Base-by-base conservation (phyloP, 73 alveolate species). In the Breviolum minutum region DNA sequence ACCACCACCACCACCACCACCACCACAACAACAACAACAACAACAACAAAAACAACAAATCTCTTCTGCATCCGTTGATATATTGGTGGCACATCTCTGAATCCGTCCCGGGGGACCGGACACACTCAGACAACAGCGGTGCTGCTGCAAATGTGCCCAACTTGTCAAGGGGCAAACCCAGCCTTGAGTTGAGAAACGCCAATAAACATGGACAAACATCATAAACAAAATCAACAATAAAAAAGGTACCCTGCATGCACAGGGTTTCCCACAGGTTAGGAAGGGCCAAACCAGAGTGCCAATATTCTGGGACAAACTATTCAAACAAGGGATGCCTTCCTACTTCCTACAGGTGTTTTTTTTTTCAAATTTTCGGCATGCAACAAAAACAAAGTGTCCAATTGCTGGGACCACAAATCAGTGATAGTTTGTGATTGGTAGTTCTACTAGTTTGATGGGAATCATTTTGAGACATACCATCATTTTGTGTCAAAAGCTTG, bases 131-230 rank as follows among this genome's bases (percentile, higher is more conserved):
- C 74, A 90, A 63, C 97, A 90, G 68, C 63, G 97, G 97, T 17
- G 88, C 97, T 10, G 97, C 97, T 5, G 97, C 97, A 30, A 90
- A 90, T 12, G 97, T 90, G 26, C 97, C 97, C 76, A 90, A 63
- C 88, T 73, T 77, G 97, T 90, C 97, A 32, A 90, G 40, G 79
- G 97, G 97, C 17, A 90, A 63, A 20, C 77, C 76, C 30, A 79
- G 76, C 97, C 97, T 90, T 11, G 63, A 63, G n/a, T 54, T 14
- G 3, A 8, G 63, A 68, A 8, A 24, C 26, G 63, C 26, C n/a
- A 8, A 63, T 77, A 8, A 11, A 29, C 13, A 77, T 30, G 64
- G n/a, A 30, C 63, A 77, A 13, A 82, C 12, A 12, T 48, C 32
- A 82, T 82, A 32, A 29, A 81, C 30, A 79, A 12, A 27, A 2